A percentile compares a stretch with the other conserved stretches of the same genome.
Conservation (phyloP, 1,284 basidiomycete species). For the Marasmius tenuissimus region DNA sequence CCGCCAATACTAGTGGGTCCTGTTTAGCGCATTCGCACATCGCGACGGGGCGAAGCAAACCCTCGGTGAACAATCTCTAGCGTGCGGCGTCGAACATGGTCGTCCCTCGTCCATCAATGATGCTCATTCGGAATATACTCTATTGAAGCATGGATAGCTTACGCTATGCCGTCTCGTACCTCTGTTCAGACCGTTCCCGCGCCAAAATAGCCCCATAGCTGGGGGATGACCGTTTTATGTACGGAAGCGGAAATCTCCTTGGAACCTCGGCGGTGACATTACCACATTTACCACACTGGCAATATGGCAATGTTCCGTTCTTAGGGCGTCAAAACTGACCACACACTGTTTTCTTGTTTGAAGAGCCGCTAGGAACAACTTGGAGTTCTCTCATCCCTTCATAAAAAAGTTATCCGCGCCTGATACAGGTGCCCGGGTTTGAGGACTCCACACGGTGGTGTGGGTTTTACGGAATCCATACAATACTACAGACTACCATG, state of each 20-base stretch:
- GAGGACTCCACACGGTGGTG: background rate
- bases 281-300: background rate
- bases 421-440: background rate
- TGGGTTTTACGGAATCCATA: background rate
- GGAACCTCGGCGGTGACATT: background rate
- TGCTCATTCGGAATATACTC: background rate
- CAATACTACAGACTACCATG: background rate
- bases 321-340: background rate
- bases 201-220: background rate
- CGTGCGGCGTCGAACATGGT: background rate
- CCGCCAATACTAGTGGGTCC: background rate
- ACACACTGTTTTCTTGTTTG: no score
- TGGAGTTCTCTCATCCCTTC: no score
- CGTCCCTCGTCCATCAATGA: background rate
- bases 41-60: background rate
- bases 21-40: background rate
- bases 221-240: background rate
- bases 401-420: background rate
- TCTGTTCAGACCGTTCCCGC: background rate
- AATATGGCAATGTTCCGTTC: background rate
- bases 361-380: background rate
- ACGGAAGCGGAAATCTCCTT: background rate
- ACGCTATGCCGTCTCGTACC: background rate
- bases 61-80: background rate
- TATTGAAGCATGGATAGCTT: background rate